Base-by-base conservation (phyloP, 2,329 filamentous ascomycete genomes). In the Ceratocystis papillata region DNA sequence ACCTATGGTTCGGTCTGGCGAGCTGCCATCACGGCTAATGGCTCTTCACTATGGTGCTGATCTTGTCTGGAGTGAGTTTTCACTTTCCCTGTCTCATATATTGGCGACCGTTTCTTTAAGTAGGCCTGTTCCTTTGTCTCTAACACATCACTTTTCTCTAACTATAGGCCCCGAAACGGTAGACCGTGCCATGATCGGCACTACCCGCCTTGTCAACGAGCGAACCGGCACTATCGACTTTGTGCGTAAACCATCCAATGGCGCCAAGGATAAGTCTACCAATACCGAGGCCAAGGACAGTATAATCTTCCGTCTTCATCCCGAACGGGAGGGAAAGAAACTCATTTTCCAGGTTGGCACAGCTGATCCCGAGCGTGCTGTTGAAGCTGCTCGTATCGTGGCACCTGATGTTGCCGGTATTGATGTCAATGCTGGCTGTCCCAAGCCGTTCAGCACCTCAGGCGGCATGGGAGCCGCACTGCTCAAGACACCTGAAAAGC, bases 1-100 rank as follows among this genome's bases (percentile, higher is more conserved):
- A 69, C 94, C 94, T 50, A 99, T 99, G 94, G 93, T 96, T 67
- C 88, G 94, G 71, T 96, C 90, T n/a, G 94, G 94, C 73, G 94
- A 99, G 79, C 79, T 96, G 68, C 93, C 94, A 2, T 94, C 90
- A 48, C 87, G 94, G 67, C 82, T 99, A 30, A 78, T 96, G 55
- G 90, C 94, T 41, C 83, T 99, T 69, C 89, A 95, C 73, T 97
- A 99, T 75, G 94, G 94, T 70, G 94, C 94, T 64, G 94, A 99
- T 76, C 81, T 99, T 17, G 94, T 99, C 70, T 99, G 94, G 93
- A 93, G 87, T 89, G 75, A 70, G 80, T 77, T 17, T 25, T 61
- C 25, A 62, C 25, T 25, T 63, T 22, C 41, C 20, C 20, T 25
- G 8, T n/a, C n/a, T 15, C 33, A 5, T 7, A 8, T 33, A 20